phyloP scores from a whole-genome alignment of 2,329 filamentous ascomycete species.

The Graphiopsis chlorocephala region DNA sequence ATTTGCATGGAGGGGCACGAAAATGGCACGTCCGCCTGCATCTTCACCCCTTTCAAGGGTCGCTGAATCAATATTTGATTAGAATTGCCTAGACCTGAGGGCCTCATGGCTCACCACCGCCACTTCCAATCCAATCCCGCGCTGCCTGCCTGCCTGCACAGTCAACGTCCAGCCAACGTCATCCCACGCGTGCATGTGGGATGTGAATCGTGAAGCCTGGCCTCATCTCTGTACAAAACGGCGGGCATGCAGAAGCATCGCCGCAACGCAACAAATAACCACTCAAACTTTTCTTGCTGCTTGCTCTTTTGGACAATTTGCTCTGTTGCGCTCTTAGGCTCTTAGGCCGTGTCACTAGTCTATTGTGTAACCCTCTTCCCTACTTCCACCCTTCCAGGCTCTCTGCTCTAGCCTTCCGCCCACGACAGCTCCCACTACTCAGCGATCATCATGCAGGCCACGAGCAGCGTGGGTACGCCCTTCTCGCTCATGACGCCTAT shows the following conservation, averaged over 20 bases:
- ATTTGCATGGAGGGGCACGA: not conserved
- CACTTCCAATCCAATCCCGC: not conserved
- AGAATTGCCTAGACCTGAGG: not conserved
- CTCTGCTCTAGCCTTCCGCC: not conserved
- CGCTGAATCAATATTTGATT: not conserved
- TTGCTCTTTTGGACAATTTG: not conserved
- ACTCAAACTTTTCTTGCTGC: not conserved
- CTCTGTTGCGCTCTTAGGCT: not conserved
- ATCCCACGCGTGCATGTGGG: not conserved
- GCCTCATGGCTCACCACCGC: not conserved
- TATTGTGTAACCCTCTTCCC: not conserved
- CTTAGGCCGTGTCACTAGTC: not conserved
- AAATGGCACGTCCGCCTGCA: not conserved
- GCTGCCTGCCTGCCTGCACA: too few species aligned
- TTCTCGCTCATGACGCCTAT: conserved; percentile 32
- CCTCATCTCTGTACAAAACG: not conserved
- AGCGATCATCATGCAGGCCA: conserved; percentile 21
- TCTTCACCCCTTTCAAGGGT: not conserved
- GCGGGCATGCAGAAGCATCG: not conserved
- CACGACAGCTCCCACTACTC: not conserved
- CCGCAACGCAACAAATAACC: not conserved
- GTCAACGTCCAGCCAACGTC: not conserved
- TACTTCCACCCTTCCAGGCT: not conserved
- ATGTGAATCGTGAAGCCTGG: not conserved
- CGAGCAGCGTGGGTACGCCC: conserved; percentile 19